Conservation (phyloP, 331 rosid genomes). For the Phaseolus coccineus region DNA sequence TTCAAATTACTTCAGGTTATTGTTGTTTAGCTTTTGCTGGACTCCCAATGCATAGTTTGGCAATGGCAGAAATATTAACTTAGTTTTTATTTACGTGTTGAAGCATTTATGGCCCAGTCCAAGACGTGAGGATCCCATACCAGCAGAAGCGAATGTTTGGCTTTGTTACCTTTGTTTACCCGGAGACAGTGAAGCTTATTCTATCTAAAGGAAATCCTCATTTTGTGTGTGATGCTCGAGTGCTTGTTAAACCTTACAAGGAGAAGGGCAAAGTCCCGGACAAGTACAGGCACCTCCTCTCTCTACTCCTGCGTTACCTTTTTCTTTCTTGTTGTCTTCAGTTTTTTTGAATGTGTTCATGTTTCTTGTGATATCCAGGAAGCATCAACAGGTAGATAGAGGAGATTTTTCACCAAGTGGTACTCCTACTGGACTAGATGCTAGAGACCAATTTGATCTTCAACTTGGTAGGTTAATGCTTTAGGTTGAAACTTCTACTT, state of each 20-base stretch:
- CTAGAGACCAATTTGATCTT: slow-evolving; percentile 87
- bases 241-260: slow-evolving; percentile 98
- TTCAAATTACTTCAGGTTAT: slow-evolving; percentile 89
- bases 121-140: slow-evolving; percentile 98
- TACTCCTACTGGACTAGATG: slow-evolving; percentile 88
- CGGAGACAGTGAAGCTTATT: slow-evolving; percentile 93
- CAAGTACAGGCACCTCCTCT: slow-evolving; percentile 75
- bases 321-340: background rate
- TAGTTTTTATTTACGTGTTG: slow-evolving; percentile 26
- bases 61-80: slow-evolving; percentile 13
- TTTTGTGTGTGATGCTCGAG: slow-evolving; percentile 97
- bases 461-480: slow-evolving; percentile 69
- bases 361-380: slow-evolving; percentile 57
- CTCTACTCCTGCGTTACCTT: slow-evolving; percentile 8
- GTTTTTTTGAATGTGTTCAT: slow-evolving; percentile 32
- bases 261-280: slow-evolving; percentile 98
- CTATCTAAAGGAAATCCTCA: slow-evolving; percentile 97
- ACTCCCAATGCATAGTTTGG: background rate
- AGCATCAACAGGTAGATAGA: slow-evolving; percentile 80
- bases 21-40: background rate
- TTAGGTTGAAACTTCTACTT: background rate
- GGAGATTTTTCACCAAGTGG: slow-evolving; percentile 94
- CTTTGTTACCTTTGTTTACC: slow-evolving; percentile 87
- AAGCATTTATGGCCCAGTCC: slow-evolving; percentile 93
- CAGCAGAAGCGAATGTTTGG: slow-evolving; percentile 99